Evolutionary conservation across 1,139 yeast species (phyloP).

Genomic region (Eremothecium gossypii): DNA sequence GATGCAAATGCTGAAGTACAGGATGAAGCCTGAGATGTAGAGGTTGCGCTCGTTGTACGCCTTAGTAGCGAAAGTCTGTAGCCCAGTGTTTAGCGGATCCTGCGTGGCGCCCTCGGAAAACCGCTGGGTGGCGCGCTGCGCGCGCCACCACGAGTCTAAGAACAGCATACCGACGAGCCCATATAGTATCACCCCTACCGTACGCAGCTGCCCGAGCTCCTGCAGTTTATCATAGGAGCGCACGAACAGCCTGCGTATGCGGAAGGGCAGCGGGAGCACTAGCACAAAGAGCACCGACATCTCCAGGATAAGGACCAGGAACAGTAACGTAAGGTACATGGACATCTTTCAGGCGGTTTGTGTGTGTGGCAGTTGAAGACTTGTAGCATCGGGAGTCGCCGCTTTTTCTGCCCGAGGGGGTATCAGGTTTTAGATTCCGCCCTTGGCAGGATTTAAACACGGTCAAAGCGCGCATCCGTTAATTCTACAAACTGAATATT

Average conservation of each 20-base stretch:
- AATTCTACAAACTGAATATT: too few relatives aligned
- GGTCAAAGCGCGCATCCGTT: too few relatives aligned
- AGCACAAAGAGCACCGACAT: slow-evolving; percentile 45
- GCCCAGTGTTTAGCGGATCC: slow-evolving; percentile 14
- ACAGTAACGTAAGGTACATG: slow-evolving; percentile 31
- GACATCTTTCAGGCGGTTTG: slow-evolving; percentile 22
- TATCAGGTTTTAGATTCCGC: too few relatives aligned
- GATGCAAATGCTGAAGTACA: slow-evolving; percentile 52
- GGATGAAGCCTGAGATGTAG: slow-evolving; percentile 61
- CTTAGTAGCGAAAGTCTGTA: slow-evolving; percentile 32
- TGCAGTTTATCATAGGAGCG: slow-evolving; percentile 32
- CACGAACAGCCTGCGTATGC: slow-evolving; percentile 41
- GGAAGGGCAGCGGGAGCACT: slow-evolving; percentile 54
- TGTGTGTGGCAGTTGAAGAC: too few relatives aligned
- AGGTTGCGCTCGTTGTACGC: slow-evolving; percentile 65
- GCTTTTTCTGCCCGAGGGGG: too few relatives aligned
- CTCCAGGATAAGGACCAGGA: slow-evolving; percentile 37
- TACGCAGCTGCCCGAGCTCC: slow-evolving; percentile 38
- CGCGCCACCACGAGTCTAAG: slow-evolving; percentile 47
- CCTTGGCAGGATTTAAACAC: too few relatives aligned
- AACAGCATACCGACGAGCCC: slow-evolving; percentile 46
- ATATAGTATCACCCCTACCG: slow-evolving; percentile 40
- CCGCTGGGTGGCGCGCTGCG: slow-evolving; percentile 30
- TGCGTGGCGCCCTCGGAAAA: slow-evolving; percentile 1
- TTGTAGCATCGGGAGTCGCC: too few relatives aligned